Base-by-base conservation (phyloP, 2,329 filamentous ascomycete genomes). In the Fusarium nelsonii region DNA sequence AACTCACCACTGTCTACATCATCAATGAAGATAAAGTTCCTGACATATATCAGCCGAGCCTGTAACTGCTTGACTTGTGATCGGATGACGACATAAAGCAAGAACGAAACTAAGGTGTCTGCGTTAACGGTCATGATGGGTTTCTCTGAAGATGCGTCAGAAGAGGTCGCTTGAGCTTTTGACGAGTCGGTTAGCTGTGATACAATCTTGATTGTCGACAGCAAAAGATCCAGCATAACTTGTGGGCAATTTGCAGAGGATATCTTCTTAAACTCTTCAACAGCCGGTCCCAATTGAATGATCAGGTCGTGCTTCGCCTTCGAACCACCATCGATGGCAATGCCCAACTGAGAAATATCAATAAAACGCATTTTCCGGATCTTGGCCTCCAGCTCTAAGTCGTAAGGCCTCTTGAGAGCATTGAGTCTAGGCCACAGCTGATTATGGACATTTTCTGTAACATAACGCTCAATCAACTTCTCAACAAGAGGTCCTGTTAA, bases 1-100 rank as follows among this genome's bases (percentile, higher is more conserved):
- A 97, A 91, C 80, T 99, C 96, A 49, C 96, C 96, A 65, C 90
- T 97, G 71, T 99, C 96, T 10, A 99, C 94, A 80, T 99, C 96
- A 73, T 98, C 96, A 51, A 97, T 94, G 79, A 97, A 99, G 71
- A 97, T 96, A 76, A 97, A 99, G 75, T 97, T 93, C 43, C 95
- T 92, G 85, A 98, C 97, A 77, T 98, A 99, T n/a, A 92, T 85
- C 46, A 99, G 82, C 20, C 95, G 88, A 4, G 96, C 94, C 73
- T 97, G 93, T 10, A 99, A 84, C 79, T 97, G 91, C 61, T 92
- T 90, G 28, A 97, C 90, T 63, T 96, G 92, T 12, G 95, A 93
- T 67, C 95, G 88, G 64, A 99, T 98, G 12, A 99, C 92, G 16
- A 99, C 94, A 65, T 97, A 90, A 20, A 99, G 84, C 15, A 99